A percentile compares a stretch with the other conserved stretches of the same genome.
phyloP scores from a whole-genome alignment of 2,329 filamentous ascomycete genomes.

The Hypoxylon sp. region DNA sequence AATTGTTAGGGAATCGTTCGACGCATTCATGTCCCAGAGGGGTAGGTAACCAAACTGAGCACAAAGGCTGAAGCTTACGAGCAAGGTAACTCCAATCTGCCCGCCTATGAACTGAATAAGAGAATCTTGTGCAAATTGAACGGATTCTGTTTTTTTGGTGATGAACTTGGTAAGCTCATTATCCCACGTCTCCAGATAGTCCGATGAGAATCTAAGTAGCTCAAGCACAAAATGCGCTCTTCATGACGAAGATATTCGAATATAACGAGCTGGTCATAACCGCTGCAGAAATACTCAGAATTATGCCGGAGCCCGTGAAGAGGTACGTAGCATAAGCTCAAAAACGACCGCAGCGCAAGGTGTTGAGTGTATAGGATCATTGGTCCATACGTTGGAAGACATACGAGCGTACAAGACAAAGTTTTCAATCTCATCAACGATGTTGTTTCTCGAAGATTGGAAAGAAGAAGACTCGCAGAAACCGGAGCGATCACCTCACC shows the following conservation, averaged over 20 bases:
- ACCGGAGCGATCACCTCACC: neutral
- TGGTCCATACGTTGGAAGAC: neutral
- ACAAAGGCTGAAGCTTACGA: no score
- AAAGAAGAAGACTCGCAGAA: neutral
- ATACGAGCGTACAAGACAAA: neutral
- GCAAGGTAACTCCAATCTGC: no score
- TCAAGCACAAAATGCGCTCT: neutral
- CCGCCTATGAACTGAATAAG: conserved; percentile 4
- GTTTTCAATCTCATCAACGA: neutral
- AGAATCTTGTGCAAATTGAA: conserved; percentile 4
- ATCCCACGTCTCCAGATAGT: no score
- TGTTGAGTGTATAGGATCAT: neutral
- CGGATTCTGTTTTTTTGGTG: conserved; percentile 5
- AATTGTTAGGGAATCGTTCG: neutral
- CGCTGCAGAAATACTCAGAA: neutral
- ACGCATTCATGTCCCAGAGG: no score
- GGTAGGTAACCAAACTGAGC: no score
- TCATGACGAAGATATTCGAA: conserved; percentile 1
- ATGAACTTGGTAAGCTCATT: neutral
- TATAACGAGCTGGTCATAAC: neutral
- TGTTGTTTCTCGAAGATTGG: neutral
- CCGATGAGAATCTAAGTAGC: no score
- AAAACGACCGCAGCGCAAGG: no score
- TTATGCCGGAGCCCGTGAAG: neutral
- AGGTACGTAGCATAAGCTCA: neutral